Evolutionary conservation across 2,329 filamentous ascomycete genomes (phyloP), one percentile per base, ranked within the genome.

Genomic region (Trichothecium roseum): DNA sequence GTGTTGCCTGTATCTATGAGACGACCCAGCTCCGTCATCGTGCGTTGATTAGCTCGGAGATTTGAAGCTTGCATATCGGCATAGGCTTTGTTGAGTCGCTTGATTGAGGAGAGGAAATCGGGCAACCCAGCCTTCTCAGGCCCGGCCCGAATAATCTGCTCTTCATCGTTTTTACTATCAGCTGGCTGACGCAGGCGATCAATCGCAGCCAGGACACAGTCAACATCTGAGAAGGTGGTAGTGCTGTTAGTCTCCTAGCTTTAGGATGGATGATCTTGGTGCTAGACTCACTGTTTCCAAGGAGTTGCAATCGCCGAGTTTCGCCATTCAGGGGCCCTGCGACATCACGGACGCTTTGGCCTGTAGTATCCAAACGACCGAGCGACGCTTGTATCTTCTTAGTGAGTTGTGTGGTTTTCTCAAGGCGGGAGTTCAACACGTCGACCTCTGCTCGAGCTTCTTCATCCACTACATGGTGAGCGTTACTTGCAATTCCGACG

Each of bases 361-460:
- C 91, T 36, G 85, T 93, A 27, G 81, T 77, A 49, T 96, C 87
- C 24, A 98, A 69, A 37, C 88, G 75, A 27, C 78, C 74, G 46
- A 95, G 71, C 35, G 85, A 94, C 18, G 84, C 81, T 59, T 94
- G 84, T 37, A 98, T 95, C 67, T 94, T 94, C 66, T 91, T 94
- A 22, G 87, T 94, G 55, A 96, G 72, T 52, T 86, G 78, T 40
- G 87, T 82, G 47, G 93, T 93, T 71, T 94, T 96, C 49, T 93
- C 86, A 42, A 96, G 76, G 28, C 78, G 69, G 36, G 77, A 81
- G 47, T 79, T 81, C 32, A 83, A 64, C 20, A 82, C 78, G 45
- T 83, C 78, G 37, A 83, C 78, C 55, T 82, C 78, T 31, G 78
- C 78, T 38, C 75, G 67, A 30, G 77, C 74, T 58, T 82, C 77